These are phyloP conservation scores for Pleurotus ostreatus DNA, from an alignment of 768 basidiomycete genomes.

Conservation along the genomic window DNA sequence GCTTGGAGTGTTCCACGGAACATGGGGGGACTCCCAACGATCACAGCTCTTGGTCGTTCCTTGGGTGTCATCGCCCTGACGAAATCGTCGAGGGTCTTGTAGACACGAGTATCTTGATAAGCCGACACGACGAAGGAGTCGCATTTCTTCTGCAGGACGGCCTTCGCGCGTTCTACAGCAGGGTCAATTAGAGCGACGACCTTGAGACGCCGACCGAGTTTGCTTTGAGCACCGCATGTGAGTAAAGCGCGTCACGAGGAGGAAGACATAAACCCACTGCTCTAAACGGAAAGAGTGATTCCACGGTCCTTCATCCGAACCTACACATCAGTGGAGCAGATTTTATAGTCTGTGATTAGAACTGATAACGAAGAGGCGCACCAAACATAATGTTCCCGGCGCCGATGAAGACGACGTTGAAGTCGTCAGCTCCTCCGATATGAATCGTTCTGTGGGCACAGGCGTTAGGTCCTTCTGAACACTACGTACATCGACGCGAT, in stretches of 20 bases:
- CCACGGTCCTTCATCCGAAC: constrained; percentile 88
- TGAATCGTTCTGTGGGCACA: constrained; percentile 36
- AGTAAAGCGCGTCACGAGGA: constrained; percentile 1
- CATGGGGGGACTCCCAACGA: constrained; percentile 92
- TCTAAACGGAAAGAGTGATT: constrained; percentile 90
- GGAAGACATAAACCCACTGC: constrained; percentile 47
- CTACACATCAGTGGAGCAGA: constrained; percentile 29
- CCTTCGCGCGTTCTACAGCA: constrained; percentile 71
- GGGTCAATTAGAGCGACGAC: constrained; percentile 95
- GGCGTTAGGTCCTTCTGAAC: not conserved
- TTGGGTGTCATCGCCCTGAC: constrained; percentile 54
- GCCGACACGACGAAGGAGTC: constrained; percentile 91
- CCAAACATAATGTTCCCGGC: constrained; percentile 99
- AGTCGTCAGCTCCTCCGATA: constrained; percentile 62
- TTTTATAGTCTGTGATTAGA: not conserved
- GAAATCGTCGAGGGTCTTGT: constrained; percentile 84
- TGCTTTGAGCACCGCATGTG: constrained; percentile 40
- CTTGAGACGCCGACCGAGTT: constrained; percentile 94
- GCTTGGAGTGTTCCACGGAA: constrained; percentile 77
- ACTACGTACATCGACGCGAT: constrained; percentile 7
- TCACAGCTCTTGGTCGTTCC: constrained; percentile 74
- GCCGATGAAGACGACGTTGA: constrained; percentile 93
- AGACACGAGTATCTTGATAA: constrained; percentile 84
- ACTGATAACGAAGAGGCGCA: constrained; percentile 20
- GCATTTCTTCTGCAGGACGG: constrained; percentile 85